Percentiles rank a stretch among this genome's conserved stretches.
Evolutionary conservation across 768 basidiomycete genomes (phyloP).

Genomic region (Dictyophora rubrovolvata): DNA sequence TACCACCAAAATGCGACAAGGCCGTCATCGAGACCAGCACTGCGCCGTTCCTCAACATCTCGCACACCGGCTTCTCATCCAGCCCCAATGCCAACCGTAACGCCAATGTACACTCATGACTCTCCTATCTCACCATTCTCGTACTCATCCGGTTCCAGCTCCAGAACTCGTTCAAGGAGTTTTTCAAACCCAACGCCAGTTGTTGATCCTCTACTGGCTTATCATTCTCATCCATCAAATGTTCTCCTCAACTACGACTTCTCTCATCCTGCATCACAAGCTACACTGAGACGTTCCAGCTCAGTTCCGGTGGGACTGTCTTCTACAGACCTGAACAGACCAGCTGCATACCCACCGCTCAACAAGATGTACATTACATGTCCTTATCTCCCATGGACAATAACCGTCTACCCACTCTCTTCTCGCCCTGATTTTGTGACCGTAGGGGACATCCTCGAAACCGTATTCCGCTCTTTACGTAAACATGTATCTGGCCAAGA

Average conservation of each 20-base stretch:
- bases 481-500: neutral
- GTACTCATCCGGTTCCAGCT: neutral
- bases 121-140: neutral
- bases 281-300: neutral
- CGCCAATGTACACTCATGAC: neutral
- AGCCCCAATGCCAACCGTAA: neutral
- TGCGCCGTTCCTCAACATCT: neutral
- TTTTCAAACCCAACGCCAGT: neutral
- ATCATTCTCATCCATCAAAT: neutral
- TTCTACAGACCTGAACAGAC: neutral
- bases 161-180: neutral
- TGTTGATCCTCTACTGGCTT: constrained; percentile 3
- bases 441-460: constrained; percentile 11
- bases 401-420: neutral
- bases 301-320: neutral
- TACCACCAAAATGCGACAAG: neutral
- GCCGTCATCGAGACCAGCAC: neutral
- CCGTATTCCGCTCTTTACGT: constrained; percentile 4
- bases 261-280: constrained; percentile 4
- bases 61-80: neutral
- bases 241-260: constrained; percentile 3
- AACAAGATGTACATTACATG: constrained; percentile 4
- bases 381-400: constrained; percentile 7
- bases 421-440: constrained; percentile 3
- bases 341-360: constrained; percentile 1